Percentiles rank a stretch among this genome's conserved stretches.
Evolutionary conservation across 2,329 filamentous ascomycete species (phyloP).

Genomic region (Fusarium nanum): DNA sequence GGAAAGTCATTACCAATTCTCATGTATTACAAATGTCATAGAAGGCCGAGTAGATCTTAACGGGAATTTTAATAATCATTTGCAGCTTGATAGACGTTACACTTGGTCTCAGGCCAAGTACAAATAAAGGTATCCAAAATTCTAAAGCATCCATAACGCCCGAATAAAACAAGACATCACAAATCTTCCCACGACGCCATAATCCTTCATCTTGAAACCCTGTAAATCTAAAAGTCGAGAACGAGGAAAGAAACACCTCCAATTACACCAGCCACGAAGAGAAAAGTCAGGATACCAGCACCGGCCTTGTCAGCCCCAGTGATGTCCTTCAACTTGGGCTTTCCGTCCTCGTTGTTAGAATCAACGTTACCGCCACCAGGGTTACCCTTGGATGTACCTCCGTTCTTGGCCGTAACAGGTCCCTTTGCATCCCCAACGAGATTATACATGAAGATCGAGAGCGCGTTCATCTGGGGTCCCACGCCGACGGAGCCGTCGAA

Average conservation of each 20-base stretch:
- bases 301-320: slow-evolving; percentile 64
- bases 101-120: background rate
- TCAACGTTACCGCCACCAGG: slow-evolving; percentile 57
- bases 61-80: background rate
- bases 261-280: slow-evolving; percentile 61
- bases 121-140: slow-evolving; percentile 13
- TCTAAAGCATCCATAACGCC: slow-evolving; percentile 15
- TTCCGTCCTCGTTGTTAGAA: slow-evolving; percentile 45
- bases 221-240: slow-evolving; percentile 10
- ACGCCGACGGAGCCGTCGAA: slow-evolving; percentile 73
- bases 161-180: background rate
- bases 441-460: slow-evolving; percentile 72
- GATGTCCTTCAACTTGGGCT: slow-evolving; percentile 49
- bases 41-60: background rate
- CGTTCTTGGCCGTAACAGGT: slow-evolving; percentile 65
- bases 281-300: slow-evolving; percentile 66
- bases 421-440: slow-evolving; percentile 58
- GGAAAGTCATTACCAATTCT: background rate
- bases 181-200: slow-evolving; percentile 8
- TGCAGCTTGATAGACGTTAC: background rate
- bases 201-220: background rate
- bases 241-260: slow-evolving; percentile 58
- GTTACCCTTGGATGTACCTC: slow-evolving; percentile 69
- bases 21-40: background rate
- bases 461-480: slow-evolving; percentile 76